phyloP scores from a whole-genome alignment of 192 early-diverging fungal species.

The Entophlyctis helioformis region DNA sequence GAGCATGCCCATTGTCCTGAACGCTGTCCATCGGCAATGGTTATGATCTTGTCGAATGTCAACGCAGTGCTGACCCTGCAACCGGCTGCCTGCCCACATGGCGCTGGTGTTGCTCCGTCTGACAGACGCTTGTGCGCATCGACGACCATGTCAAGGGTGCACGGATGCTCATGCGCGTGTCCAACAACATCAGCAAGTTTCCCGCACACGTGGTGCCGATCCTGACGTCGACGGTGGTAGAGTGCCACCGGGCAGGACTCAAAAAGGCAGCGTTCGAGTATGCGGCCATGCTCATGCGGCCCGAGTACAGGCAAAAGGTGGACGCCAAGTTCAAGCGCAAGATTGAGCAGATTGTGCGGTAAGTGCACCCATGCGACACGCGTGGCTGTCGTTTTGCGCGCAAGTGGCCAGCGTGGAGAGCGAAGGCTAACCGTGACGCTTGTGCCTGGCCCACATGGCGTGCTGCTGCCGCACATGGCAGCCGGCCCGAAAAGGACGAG shows the following conservation, averaged over 20 bases:
- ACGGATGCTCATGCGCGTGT: slow-evolving; percentile 43
- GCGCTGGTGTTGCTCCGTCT: not conserved
- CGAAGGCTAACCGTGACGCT: too few species aligned
- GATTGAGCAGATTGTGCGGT: slow-evolving; percentile 46
- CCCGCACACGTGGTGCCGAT: slow-evolving; percentile 42
- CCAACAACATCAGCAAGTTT: slow-evolving; percentile 42
- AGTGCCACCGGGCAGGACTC: slow-evolving; percentile 39
- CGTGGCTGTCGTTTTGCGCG: too few species aligned
- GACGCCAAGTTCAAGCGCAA: slow-evolving; percentile 43
- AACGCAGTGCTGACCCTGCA: not conserved
- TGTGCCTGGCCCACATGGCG: not conserved
- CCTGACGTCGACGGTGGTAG: slow-evolving; percentile 50
- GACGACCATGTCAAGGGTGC: slow-evolving; percentile 36
- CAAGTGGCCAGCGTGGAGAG: too few species aligned
- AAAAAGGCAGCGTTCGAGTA: slow-evolving; percentile 39
- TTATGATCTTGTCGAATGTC: too few species aligned
- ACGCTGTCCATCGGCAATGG: too few species aligned
- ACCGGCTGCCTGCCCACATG: too few species aligned
- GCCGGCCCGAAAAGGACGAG: slow-evolving; percentile 39
- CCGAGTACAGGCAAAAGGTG: slow-evolving; percentile 42
- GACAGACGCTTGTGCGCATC: slow-evolving; percentile 25
- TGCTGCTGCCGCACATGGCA: slow-evolving; percentile 1
- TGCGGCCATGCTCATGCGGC: slow-evolving; percentile 45
- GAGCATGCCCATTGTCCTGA: too few species aligned
- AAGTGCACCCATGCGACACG: not conserved